Evolutionary conservation across 306 rosid genomes (phyloP).

Genomic region (Inga leiocalycina): DNA sequence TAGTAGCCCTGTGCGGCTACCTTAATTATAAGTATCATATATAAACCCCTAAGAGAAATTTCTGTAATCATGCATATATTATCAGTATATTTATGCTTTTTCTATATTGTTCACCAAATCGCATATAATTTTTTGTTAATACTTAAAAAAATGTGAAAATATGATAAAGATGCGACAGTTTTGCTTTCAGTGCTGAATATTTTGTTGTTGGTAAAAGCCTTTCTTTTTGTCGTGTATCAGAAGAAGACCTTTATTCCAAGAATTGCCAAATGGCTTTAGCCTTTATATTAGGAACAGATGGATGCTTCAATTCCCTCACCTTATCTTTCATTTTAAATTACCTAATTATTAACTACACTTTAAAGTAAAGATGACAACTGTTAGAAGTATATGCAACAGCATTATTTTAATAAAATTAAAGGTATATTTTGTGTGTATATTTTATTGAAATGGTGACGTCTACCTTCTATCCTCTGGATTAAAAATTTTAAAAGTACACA

Average conservation of each 20-base stretch:
- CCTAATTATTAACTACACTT: conserved; percentile 25
- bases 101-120: too few species aligned
- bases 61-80: too few species aligned
- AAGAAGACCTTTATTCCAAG: not conserved
- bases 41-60: too few species aligned
- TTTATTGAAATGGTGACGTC: not conserved
- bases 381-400: not conserved
- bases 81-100: too few species aligned
- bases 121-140: too few species aligned
- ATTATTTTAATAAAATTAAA: not conserved
- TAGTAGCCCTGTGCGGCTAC: too few species aligned
- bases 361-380: conserved; percentile 55
- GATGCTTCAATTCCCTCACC: not conserved
- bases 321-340: not conserved
- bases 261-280: conserved; percentile 46
- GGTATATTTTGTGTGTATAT: not conserved
- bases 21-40: too few species aligned
- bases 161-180: not conserved
- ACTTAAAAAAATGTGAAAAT: too few species aligned
- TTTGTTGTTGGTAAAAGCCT: conserved; percentile 52
- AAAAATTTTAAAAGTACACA: not conserved
- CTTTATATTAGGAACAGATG: conserved; percentile 42
- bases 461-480: not conserved
- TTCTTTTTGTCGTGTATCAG: conserved; percentile 39
- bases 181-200: not conserved